A percentile compares a stretch with the other conserved stretches of the same genome.
Evolutionary conservation across 768 basidiomycete species (phyloP).

Genomic region (Glaciozyma antarctica): DNA sequence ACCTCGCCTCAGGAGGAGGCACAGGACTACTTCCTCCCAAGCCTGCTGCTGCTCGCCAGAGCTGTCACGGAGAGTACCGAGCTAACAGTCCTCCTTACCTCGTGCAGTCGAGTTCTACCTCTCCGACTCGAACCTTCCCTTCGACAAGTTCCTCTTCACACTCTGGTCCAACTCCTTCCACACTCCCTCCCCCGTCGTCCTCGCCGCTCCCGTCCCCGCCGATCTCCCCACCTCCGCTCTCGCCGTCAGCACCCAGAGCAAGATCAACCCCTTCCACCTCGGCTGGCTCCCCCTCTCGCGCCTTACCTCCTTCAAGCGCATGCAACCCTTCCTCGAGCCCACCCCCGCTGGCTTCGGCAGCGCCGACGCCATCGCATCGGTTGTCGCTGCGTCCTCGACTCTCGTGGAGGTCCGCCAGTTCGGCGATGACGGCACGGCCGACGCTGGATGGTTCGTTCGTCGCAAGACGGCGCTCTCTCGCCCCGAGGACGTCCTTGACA

Average conservation of each 20-base stretch:
- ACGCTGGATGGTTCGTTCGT: slow-evolving; percentile 28
- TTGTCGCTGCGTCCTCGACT: slow-evolving; percentile 48
- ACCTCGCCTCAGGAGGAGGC: not conserved
- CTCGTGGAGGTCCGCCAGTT: slow-evolving; percentile 35
- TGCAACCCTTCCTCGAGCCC: slow-evolving; percentile 56
- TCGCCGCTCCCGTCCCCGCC: slow-evolving; percentile 18
- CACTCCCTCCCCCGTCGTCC: slow-evolving; percentile 25
- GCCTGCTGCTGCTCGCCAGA: not conserved
- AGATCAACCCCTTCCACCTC: slow-evolving; percentile 40
- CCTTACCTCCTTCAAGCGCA: slow-evolving; percentile 88
- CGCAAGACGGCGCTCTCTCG: slow-evolving; percentile 39
- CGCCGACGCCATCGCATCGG: slow-evolving; percentile 57
- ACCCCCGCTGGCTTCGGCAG: slow-evolving; percentile 43
- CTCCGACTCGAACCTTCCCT: slow-evolving; percentile 79
- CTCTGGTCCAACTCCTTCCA: slow-evolving; percentile 26
- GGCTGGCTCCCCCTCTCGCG: slow-evolving; percentile 76
- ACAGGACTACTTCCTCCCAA: too few relatives aligned
- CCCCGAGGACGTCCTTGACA: slow-evolving; percentile 47
- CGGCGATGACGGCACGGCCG: slow-evolving; percentile 15
- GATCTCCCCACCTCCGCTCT: slow-evolving; percentile 1
- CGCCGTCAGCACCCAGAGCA: slow-evolving; percentile 6
- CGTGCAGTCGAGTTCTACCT: slow-evolving; percentile 87
- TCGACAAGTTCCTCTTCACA: slow-evolving; percentile 33
- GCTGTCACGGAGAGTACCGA: not conserved
- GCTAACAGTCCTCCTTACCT: not conserved